phyloP scores from a whole-genome alignment of 345 rosid species.

The Aurinia saxatilis region DNA sequence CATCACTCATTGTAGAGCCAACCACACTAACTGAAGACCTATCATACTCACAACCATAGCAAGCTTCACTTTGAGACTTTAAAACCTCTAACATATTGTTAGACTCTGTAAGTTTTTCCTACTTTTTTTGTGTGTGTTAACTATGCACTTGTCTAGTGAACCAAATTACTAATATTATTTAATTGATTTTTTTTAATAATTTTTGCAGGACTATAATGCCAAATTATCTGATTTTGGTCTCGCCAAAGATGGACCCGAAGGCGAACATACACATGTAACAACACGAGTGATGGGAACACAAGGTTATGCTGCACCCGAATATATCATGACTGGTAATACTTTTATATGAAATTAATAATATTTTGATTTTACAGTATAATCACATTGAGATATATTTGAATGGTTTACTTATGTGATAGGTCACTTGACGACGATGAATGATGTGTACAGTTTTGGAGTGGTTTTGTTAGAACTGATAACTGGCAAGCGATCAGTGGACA shows the following conservation, averaged over 20 bases:
- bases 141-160: no score
- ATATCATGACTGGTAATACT: constrained; percentile 40
- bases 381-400: background rate
- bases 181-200: background rate
- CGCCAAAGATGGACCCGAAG: constrained; percentile 57
- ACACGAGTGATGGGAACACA: constrained; percentile 57
- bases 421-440: constrained; percentile 68
- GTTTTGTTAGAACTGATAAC: constrained; percentile 61
- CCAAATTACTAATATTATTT: background rate
- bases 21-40: no score
- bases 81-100: constrained; percentile 69
- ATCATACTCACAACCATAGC: no score
- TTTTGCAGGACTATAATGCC: constrained; percentile 34
- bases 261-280: constrained; percentile 44
- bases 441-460: constrained; percentile 70
- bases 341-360: background rate
- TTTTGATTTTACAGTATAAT: background rate
- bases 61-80: no score
- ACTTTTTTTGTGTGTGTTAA: no score
- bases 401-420: constrained; percentile 29
- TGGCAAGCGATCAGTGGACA: constrained; percentile 55
- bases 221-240: constrained; percentile 51
- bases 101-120: constrained; percentile 56
- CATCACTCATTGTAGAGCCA: no score
- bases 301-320: constrained; percentile 57